A percentile compares a stretch with the other conserved stretches of the same genome.
Evolutionary conservation across 768 basidiomycete species (phyloP).

Genomic region (Pisolithus orientalis): DNA sequence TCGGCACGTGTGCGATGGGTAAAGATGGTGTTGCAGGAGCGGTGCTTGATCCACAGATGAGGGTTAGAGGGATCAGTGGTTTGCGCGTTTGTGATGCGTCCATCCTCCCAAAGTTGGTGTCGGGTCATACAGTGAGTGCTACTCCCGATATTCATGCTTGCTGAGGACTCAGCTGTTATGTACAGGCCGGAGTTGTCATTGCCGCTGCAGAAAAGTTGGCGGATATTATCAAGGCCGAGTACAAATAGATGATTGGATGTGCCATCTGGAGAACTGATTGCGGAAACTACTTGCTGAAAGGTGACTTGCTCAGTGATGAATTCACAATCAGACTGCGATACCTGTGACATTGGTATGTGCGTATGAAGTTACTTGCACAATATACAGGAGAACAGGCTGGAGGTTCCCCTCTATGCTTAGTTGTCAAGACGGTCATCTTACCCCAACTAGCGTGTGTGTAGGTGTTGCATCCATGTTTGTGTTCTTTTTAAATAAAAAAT

Average conservation of each 20-base stretch:
- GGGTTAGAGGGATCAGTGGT: conserved; percentile 37
- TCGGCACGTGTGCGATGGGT: conserved; percentile 33
- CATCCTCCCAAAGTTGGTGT: conserved; percentile 36
- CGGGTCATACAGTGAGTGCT: conserved; percentile 39
- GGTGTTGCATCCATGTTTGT: no score
- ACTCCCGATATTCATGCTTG: background rate
- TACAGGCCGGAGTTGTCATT: conserved; percentile 23
- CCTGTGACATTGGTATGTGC: no score
- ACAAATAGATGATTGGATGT: background rate
- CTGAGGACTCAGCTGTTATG: background rate
- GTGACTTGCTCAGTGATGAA: no score
- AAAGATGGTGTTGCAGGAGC: conserved; percentile 33
- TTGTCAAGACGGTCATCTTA: no score
- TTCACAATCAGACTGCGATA: no score
- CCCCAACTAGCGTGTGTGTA: no score
- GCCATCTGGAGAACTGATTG: no score
- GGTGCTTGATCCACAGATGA: conserved; percentile 38
- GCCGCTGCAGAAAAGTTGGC: conserved; percentile 32
- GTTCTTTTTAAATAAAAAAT: no score
- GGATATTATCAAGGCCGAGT: conserved; percentile 26
- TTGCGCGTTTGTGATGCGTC: conserved; percentile 44
- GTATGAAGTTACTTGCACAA: no score
- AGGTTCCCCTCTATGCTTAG: no score
- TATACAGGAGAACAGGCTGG: no score
- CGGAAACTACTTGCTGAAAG: no score